Conservation (phyloP, 1,284 basidiomycete genomes). For the Papiliotrema nemorosa region DNA sequence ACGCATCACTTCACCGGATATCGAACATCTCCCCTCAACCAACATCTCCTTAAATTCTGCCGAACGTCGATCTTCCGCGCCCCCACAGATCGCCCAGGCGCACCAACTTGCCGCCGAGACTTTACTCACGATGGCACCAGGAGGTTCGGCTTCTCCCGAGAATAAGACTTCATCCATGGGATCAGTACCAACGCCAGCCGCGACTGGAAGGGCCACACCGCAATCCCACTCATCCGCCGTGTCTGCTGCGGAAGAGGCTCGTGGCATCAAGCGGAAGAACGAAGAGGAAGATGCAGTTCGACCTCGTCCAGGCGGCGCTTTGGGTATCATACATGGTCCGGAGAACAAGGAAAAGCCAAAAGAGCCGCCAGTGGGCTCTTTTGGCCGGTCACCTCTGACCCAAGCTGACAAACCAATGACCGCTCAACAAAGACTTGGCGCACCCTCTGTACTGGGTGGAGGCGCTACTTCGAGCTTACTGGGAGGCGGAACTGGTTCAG, state of each 20-base stretch:
- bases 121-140: slow-evolving; percentile 45
- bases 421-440: slow-evolving; percentile 7
- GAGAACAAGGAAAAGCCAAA: slow-evolving; percentile 24
- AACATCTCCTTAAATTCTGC: slow-evolving; percentile 5
- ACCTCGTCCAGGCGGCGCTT: slow-evolving; percentile 22
- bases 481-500: slow-evolving; percentile 4
- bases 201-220: slow-evolving; percentile 7
- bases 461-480: background rate
- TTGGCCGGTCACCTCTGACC: slow-evolving; percentile 31
- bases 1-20: slow-evolving; percentile 1
- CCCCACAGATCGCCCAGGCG: slow-evolving; percentile 29
- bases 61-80: slow-evolving; percentile 6
- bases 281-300: slow-evolving; percentile 32
- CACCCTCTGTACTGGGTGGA: slow-evolving; percentile 1
- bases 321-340: background rate
- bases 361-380: slow-evolving; percentile 18
- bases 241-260: slow-evolving; percentile 19
- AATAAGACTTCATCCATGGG: slow-evolving; percentile 11
- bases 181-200: slow-evolving; percentile 11
- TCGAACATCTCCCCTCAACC: background rate
- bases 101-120: slow-evolving; percentile 50
- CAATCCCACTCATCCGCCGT: too few species aligned
- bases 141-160: slow-evolving; percentile 29
- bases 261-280: slow-evolving; percentile 42
- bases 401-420: slow-evolving; percentile 4